Base-by-base conservation (phyloP, 2,329 filamentous ascomycete species). In the Colletotrichum spaethianum region DNA sequence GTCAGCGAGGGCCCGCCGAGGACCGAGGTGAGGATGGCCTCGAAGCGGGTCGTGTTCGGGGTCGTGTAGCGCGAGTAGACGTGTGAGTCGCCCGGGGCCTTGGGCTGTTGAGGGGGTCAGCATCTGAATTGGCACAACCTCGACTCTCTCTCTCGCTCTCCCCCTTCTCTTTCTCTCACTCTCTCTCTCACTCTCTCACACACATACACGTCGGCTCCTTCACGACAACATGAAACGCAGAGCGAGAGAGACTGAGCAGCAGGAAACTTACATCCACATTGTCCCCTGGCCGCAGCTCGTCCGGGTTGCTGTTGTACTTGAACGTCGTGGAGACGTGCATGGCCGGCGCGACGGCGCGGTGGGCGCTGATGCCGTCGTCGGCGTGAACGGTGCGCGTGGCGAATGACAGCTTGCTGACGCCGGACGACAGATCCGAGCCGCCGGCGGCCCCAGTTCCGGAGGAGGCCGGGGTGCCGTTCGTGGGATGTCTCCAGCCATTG, bases 251-350 rank as follows among this genome's bases (percentile, higher is more conserved):
- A 38, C 40, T 20, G 20, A 42, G 61, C 20, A 38, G 42, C 18
- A 65, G 36, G 40, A 67, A 40, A 23, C 87, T 82, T 82, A 93
- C 91, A 78, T 90, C 89, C 36, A 82, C 76, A 72, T 93, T 89
- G 20, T 80, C 79, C 84, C 84, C 86, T 31, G 79, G 72, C 80
- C 73, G 83, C 56, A 98, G 88, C 36, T 90, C 80, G 7, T 91
- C 87, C 2, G 94, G 93, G 79, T 98, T 88, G 64, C 86, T 83
- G 36, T 87, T 86, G 82, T 98, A 98, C 76, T 94, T 91, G 83
- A 94, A 98, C 20, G 94, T 98, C 16, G 96, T 98, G 73, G 94
- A 95, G 74, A 97, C 91, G 81, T 98, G 96, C 79, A 98, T 87
- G 4, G 96, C 91, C 71, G 96, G 96, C 16, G 96, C 95, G 67